Evolutionary conservation across 2,329 filamentous ascomycete species (phyloP).

Genomic region (Xylaria sp.): DNA sequence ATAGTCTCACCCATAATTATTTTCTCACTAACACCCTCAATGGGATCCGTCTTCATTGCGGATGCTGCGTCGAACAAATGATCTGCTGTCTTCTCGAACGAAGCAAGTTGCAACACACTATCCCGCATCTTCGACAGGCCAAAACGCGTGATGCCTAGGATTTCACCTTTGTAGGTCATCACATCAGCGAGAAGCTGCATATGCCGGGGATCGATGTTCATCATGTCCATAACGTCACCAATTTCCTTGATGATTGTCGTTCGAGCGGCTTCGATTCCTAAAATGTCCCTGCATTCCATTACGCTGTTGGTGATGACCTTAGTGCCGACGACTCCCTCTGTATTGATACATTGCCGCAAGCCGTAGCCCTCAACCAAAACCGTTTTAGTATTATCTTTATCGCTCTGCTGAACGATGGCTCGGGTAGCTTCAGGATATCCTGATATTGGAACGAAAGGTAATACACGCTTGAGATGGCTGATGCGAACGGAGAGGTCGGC

Average conservation of each 20-base stretch:
- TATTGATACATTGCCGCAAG: conserved; percentile 87
- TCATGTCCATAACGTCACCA: conserved; percentile 83
- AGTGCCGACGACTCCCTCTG: conserved; percentile 84
- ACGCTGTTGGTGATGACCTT: conserved; percentile 81
- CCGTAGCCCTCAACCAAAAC: conserved; percentile 96
- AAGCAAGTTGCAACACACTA: conserved; percentile 88
- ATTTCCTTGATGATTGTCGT: conserved; percentile 91
- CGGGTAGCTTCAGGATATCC: conserved; percentile 86
- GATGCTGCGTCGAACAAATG: conserved; percentile 95
- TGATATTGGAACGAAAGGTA: conserved; percentile 85
- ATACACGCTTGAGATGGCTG: conserved; percentile 80
- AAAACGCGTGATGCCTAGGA: conserved; percentile 95
- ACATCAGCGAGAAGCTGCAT: conserved; percentile 97
- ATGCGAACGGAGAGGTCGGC: conserved; percentile 77
- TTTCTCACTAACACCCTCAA: conserved; percentile 93
- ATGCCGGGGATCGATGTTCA: conserved; percentile 96
- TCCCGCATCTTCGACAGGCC: conserved; percentile 97
- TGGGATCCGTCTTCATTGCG: conserved; percentile 87
- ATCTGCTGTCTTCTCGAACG: conserved; percentile 97
- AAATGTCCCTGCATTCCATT: conserved; percentile 84
- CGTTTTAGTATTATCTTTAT: conserved; percentile 55
- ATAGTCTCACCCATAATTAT: conserved; percentile 99
- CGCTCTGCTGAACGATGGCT: conserved; percentile 74
- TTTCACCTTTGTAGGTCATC: conserved; percentile 98
- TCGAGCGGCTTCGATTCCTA: conserved; percentile 94